Evolutionary conservation across 2,329 filamentous ascomycete species (phyloP).

Genomic region (Rhytidhysteron rufulum): DNA sequence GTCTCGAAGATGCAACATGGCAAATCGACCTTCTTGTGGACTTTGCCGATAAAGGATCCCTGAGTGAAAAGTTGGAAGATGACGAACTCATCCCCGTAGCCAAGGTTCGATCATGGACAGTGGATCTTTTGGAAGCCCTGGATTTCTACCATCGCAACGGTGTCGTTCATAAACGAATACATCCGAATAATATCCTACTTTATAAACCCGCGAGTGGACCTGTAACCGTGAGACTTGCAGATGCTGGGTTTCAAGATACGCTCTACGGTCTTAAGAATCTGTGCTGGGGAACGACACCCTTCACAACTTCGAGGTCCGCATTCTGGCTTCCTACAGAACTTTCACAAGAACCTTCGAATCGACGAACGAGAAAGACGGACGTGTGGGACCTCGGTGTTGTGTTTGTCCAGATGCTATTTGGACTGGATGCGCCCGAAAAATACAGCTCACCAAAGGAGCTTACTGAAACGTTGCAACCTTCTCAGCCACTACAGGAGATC

Average conservation of each 20-base stretch:
- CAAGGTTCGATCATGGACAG: constrained; percentile 83
- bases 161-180: constrained; percentile 78
- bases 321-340: constrained; percentile 84
- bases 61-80: constrained; percentile 77
- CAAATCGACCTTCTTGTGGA: constrained; percentile 72
- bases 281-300: constrained; percentile 47
- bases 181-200: constrained; percentile 74
- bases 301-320: constrained; percentile 65
- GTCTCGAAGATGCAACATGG: constrained; percentile 55
- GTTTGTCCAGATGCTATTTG: constrained; percentile 91
- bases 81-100: constrained; percentile 69
- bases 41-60: constrained; percentile 74
- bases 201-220: constrained; percentile 66
- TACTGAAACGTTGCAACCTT: constrained; percentile 67
- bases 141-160: constrained; percentile 83
- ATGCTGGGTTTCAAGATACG: constrained; percentile 67
- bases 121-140: constrained; percentile 83
- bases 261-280: constrained; percentile 60
- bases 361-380: constrained; percentile 70
- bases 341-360: constrained; percentile 51
- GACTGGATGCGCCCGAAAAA: constrained; percentile 68
- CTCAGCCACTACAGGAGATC: constrained; percentile 72
- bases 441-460: constrained; percentile 76
- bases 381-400: constrained; percentile 94
- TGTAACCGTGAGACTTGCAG: constrained; percentile 66